Evolutionary conservation across 2,329 filamentous ascomycete species (phyloP), one percentile per base, ranked within the genome.

Genomic region (Cytospora mali): DNA sequence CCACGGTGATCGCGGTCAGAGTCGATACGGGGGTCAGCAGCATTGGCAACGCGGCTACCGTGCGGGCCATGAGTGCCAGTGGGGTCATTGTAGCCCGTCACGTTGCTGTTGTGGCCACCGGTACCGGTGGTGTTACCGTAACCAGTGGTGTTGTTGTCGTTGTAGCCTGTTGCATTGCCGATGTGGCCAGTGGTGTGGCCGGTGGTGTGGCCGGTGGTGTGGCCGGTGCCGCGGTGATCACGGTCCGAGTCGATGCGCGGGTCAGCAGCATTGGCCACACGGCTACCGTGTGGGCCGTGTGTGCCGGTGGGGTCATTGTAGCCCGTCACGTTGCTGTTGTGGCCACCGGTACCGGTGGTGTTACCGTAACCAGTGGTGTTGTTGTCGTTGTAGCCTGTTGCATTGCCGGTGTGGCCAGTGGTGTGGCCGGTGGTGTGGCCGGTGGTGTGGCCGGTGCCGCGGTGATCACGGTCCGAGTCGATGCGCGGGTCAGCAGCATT

Each of bases 1-100:
- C 69, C 72, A 28, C 73, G 72, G 62, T 73, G 72, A 64, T 80
- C 79, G 14, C 79, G 74, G 68, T 85, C 80, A 50, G 77, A 81
- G 69, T 85, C 81, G 39, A 83, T 74, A 16, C 81, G 75, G 35
- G 81, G 81, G 67, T 85, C 82, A 14, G 72, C 68, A 48, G 81
- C 79, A 71, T 85, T 85, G 29, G 74, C 73, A 9, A 75, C 4
- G 54, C 78, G 76, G 10, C 75, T 76, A 62, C 65, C 68, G 70
- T 84, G 80, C n/a, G 78, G 77, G 10, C 81, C 80, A 52, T 72
- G 67, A 1, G 68, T 69, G 16, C 75, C 74, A 55, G 74, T 73
- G 5, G 67, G 68, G 51, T 71, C 72, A 35, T 72, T 68, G 57
- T 71, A 72, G 39, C 68, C 69, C 31, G 50, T 69, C 39, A n/a